Conservation (phyloP, 1,139 yeast genomes). For the Meyerozyma sp. region DNA sequence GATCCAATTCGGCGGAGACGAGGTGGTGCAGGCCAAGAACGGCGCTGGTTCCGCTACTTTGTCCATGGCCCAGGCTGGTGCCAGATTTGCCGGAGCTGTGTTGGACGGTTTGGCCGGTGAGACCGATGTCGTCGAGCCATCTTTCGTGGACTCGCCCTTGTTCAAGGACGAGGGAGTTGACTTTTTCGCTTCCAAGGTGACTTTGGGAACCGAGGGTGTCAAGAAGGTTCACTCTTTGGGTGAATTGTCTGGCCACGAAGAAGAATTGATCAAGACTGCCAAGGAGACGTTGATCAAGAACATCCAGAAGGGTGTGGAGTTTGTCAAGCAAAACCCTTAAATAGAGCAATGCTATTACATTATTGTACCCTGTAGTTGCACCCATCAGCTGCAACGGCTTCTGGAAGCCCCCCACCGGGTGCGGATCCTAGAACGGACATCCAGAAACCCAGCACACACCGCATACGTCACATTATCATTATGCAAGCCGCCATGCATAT, state of each 20-base stretch:
- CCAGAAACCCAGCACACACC: too few relatives aligned
- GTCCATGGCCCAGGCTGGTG: conserved; percentile 97
- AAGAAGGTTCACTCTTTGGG: conserved; percentile 50
- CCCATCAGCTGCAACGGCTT: too few relatives aligned
- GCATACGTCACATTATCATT: too few relatives aligned
- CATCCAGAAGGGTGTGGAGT: conserved; percentile 56
- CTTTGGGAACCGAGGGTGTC: conserved; percentile 55
- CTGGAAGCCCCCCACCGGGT: too few relatives aligned
- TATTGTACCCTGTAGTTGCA: background rate
- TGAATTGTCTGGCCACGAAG: conserved; percentile 52
- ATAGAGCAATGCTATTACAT: background rate
- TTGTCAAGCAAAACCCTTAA: conserved; percentile 49
- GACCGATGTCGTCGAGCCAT: conserved; percentile 43
- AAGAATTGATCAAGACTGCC: conserved; percentile 49
- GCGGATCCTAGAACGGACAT: too few relatives aligned
- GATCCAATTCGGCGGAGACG: conserved; percentile 96
- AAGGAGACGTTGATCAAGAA: conserved; percentile 52
- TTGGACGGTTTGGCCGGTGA: conserved; percentile 53
- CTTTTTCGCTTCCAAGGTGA: conserved; percentile 63
- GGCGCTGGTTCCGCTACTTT: conserved; percentile 94
- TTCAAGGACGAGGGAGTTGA: conserved; percentile 46
- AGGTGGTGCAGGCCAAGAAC: conserved; percentile 91
- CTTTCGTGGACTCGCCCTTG: conserved; percentile 46
- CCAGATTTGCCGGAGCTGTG: conserved; percentile 63
- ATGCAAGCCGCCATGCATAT: too few relatives aligned